Evolutionary conservation across 1,284 basidiomycete genomes (phyloP), one percentile per base, ranked within the genome.

Genomic region (Pseudozyma hubeiensis): DNA sequence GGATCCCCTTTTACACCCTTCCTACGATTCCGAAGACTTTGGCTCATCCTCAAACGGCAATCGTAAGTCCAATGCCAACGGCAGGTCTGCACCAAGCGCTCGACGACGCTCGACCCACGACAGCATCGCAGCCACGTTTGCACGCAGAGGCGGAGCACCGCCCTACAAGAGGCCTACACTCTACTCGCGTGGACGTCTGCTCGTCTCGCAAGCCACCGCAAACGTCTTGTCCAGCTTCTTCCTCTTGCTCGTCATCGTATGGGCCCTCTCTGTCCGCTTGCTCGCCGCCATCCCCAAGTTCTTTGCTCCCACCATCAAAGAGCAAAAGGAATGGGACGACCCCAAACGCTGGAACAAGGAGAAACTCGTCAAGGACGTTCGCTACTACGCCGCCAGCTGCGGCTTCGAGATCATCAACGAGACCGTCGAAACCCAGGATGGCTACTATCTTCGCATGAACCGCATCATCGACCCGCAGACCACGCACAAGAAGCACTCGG

Each of bases 371-470:
- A 89, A 88, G 66, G 88, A 89, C 67, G 87, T 88, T 4, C 80
- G 82, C 41, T 88, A 89, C 84, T 90, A 90, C 81, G 89, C 89
- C 0, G 79, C 79, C 24, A 84, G 85, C 51, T 86, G 87, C 46
- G 89, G 89, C 4, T 88, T 88, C 79, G 88, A 89, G 66, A 88
- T 90, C 48, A 84, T 87, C 56, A 86, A 89, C 74, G 88, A 89
- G 80, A 86, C 85, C 29, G 87, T 89, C 19, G 87, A 88, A 79
- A 89, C 88, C 0, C 86, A 89, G 63, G 89, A 90, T 75, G 89
- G 89, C 7, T 90, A 88, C 79, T 85, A 85, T 41, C 80, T 89
- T 37, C 85, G 88, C 49, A 85, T 89, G 74, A 87, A 89, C 81
- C 85, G 86, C 50, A 87, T 90, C 55, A 85, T 88, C 56, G 86